phyloP scores from a whole-genome alignment of 805 yeast genomes.

The Middelhovenomyces tepae region DNA sequence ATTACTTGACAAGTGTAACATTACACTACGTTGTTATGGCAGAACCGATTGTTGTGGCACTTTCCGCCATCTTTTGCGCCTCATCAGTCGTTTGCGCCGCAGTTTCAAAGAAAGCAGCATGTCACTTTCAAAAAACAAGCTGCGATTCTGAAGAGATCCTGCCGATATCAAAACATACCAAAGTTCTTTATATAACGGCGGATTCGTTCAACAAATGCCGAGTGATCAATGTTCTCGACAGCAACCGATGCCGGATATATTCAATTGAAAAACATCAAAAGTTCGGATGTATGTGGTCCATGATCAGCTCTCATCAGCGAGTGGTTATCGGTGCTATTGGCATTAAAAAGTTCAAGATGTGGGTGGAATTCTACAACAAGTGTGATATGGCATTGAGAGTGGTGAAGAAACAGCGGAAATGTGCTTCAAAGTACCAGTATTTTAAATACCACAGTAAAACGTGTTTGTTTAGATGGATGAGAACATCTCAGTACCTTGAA shows the following conservation, averaged over 20 bases:
- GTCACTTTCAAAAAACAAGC: neutral
- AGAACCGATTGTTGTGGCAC: neutral
- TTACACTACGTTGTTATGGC: conserved; percentile 2
- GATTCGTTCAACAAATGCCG: neutral
- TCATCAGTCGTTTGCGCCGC: conserved; percentile 1
- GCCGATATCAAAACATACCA: neutral
- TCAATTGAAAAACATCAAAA: conserved; percentile 1
- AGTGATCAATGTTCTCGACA: conserved; percentile 2
- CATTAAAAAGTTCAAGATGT: neutral
- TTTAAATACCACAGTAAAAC: conserved; percentile 2
- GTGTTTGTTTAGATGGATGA: neutral
- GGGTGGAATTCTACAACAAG: conserved; percentile 1
- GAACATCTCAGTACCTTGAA: conserved; percentile 1
- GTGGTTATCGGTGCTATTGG: conserved; percentile 1
- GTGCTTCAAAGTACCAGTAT: neutral
- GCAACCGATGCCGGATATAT: neutral
- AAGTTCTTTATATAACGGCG: neutral
- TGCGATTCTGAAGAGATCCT: neutral
- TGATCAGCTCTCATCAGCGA: neutral
- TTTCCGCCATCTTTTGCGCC: conserved; percentile 1
- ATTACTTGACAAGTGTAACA: no score
- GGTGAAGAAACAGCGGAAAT: conserved; percentile 2
- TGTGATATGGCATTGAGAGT: conserved; percentile 1
- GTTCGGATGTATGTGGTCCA: no score
- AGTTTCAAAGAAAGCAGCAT: neutral